These are phyloP conservation scores for Eucalyptus cladocalyx DNA, from an alignment of 345 rosid species.

Conservation along the genomic window DNA sequence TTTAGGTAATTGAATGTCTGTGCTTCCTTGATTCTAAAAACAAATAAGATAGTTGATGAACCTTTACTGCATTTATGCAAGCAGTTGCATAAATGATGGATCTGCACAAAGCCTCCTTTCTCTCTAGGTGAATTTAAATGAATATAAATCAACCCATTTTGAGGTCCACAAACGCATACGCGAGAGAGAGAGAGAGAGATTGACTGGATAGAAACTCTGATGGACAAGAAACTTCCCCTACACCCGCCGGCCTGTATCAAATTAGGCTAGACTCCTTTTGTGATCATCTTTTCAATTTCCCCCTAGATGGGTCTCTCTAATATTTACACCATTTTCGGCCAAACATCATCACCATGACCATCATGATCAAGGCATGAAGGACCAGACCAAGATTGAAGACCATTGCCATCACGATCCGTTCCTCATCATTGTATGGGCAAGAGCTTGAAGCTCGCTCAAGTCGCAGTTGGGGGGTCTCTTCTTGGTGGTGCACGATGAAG, in stretches of 20 bases:
- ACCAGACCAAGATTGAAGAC: not conserved
- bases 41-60: not conserved
- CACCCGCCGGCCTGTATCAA: not conserved
- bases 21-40: not conserved
- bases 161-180: not conserved
- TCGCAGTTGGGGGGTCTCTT: slow-evolving; percentile 35
- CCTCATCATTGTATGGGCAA: slow-evolving; percentile 83
- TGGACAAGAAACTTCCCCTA: not conserved
- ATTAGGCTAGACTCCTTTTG: not conserved
- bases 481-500: slow-evolving; percentile 5
- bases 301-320: not conserved
- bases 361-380: not conserved
- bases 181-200: not conserved
- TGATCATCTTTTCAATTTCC: not conserved
- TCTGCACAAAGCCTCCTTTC: not conserved
- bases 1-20: not conserved
- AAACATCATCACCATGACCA: not conserved
- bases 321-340: not conserved
- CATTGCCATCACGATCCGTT: slow-evolving; percentile 11
- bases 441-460: slow-evolving; percentile 77
- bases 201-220: not conserved
- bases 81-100: not conserved
- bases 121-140: not conserved
- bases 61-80: not conserved
- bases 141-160: not conserved